Base-by-base conservation (phyloP, 2,329 filamentous ascomycete species). In the Thelonectria rubi region DNA sequence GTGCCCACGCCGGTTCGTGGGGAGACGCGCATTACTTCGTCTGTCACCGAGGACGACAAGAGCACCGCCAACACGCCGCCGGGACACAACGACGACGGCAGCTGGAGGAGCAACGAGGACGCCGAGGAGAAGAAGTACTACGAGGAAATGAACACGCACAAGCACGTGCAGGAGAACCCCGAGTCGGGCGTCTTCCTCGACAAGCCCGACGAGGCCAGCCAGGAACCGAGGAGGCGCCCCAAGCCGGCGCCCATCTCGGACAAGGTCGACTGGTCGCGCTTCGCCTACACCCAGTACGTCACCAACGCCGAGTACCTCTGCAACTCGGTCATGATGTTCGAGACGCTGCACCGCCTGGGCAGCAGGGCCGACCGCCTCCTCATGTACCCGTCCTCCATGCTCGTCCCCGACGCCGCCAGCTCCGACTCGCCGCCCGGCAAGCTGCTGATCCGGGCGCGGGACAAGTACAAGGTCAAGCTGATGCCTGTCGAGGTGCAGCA, bases 311-410 rank as follows among this genome's bases (percentile, higher is more conserved):
- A 77, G 0, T 81, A 83, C 58, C 73, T 84, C 2, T 84, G 82
- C 65, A 84, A 83, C 67, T 80, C 81, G 0, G 73, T 84, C 46
- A 82, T 84, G 81, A 73, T 83, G 2, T 82, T 84, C 54, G 81
- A 82, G 60, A 76, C 74, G 1, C 57, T 84, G 7, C 69, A 77
- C 17, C 72, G 76, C 1, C 64, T 83, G 0, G 71, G 74, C 7
- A 83, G 79, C 61, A 78, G 75, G 42, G 78, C 81, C 3, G 78
- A 81, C 14, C 75, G 80, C 2, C 71, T 83, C 2, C 30, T 84
- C 66, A 75, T 84, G 74, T 83, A 83, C 59, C 81, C 81, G 0
- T 71, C 73, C 2, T 15, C 62, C 1, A 78, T 79, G 77, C 74
- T 78, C 4, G 70, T 70, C 18, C 71, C 66, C 6, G 46, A 18